These are phyloP conservation scores for Melanogaster broomeanus DNA, from an alignment of 768 basidiomycete genomes.

Conservation along the genomic window DNA sequence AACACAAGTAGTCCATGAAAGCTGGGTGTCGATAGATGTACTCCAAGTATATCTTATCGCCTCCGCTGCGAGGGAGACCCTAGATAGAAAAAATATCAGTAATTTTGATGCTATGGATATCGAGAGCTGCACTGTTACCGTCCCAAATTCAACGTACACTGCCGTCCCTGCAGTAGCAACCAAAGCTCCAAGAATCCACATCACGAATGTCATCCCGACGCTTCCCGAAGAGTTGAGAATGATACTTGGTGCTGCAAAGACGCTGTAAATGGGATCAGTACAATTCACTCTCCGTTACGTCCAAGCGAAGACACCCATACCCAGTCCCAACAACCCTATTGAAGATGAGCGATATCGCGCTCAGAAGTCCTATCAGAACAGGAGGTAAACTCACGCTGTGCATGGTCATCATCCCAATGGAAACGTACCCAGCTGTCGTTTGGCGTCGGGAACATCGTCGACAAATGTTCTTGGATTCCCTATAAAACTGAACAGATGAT, in stretches of 20 bases:
- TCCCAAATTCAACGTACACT: slow-evolving; percentile 76
- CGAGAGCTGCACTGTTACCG: slow-evolving; percentile 41
- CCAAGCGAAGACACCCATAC: slow-evolving; percentile 32
- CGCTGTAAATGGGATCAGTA: slow-evolving; percentile 41
- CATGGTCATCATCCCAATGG: not conserved
- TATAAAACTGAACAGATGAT: not conserved
- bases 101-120: not conserved
- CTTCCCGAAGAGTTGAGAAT: slow-evolving; percentile 70
- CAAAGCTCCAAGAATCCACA: slow-evolving; percentile 71
- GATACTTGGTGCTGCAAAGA: slow-evolving; percentile 70
- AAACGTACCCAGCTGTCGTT: slow-evolving; percentile 51
- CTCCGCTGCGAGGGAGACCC: slow-evolving; percentile 71
- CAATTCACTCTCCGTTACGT: not conserved
- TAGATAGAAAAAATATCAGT: slow-evolving; percentile 19
- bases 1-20: slow-evolving; percentile 59
- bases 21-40: slow-evolving; percentile 65
- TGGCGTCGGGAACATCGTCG: slow-evolving; percentile 49
- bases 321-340: slow-evolving; percentile 78
- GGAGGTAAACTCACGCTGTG: not conserved
- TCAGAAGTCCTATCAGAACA: slow-evolving; percentile 31
- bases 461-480: slow-evolving; percentile 21
- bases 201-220: slow-evolving; percentile 63
- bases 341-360: slow-evolving; percentile 68
- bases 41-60: slow-evolving; percentile 77
- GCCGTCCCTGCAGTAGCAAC: slow-evolving; percentile 67